Percentiles rank a stretch among this genome's conserved stretches.
Conservation (phyloP, 768 basidiomycete genomes). For the Podaxis carcinomalis region DNA sequence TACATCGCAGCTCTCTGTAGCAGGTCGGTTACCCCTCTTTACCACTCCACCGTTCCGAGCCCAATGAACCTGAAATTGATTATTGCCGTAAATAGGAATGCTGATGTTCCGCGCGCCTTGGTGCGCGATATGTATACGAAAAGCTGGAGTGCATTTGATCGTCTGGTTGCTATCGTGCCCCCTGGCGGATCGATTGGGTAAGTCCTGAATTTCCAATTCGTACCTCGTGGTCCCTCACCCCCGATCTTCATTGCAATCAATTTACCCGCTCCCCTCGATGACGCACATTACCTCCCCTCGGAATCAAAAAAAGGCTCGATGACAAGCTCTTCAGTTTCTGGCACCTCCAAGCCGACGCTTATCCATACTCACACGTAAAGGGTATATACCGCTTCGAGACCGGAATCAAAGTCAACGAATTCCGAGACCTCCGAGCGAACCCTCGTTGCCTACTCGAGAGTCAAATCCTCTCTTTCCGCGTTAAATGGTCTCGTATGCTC, state of each 20-base stretch:
- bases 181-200: slow-evolving; percentile 88
- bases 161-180: slow-evolving; percentile 85
- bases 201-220: slow-evolving; percentile 20
- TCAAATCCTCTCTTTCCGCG: slow-evolving; percentile 76
- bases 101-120: slow-evolving; percentile 77
- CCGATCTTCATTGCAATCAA: slow-evolving; percentile 2
- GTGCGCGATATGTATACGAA: slow-evolving; percentile 92
- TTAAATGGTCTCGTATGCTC: slow-evolving; percentile 75
- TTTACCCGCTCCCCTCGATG: neutral
- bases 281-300: neutral
- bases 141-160: slow-evolving; percentile 89
- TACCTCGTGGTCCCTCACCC: neutral
- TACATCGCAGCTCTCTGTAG: slow-evolving; percentile 71
- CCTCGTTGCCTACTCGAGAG: slow-evolving; percentile 83
- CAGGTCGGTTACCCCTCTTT: slow-evolving; percentile 38
- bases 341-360: slow-evolving; percentile 76
- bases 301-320: slow-evolving; percentile 57
- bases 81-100: slow-evolving; percentile 49
- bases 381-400: slow-evolving; percentile 88
- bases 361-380: slow-evolving; percentile 74
- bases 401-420: slow-evolving; percentile 83
- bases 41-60: neutral
- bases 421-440: slow-evolving; percentile 84
- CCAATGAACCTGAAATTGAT: slow-evolving; percentile 4
- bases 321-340: slow-evolving; percentile 91